Conservation (phyloP, 1,139 yeast genomes). For the Saccharomyces hybrid region DNA sequence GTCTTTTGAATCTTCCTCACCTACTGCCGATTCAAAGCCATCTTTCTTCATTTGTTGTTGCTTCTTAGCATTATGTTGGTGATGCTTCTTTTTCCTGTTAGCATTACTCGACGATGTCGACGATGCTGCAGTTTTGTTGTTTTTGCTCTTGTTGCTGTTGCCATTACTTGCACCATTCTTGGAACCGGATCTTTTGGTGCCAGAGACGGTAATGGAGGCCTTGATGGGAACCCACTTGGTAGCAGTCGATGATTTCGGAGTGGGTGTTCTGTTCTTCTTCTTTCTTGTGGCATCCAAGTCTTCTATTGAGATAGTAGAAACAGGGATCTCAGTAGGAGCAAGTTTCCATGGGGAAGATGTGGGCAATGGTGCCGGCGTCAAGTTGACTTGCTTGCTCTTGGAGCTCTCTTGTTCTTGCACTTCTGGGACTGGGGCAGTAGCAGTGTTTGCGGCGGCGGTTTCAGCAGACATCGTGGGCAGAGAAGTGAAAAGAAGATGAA, state of each 20-base stretch:
- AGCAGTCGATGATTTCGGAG: slow-evolving; percentile 51
- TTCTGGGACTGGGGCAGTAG: slow-evolving; percentile 14
- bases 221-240: slow-evolving; percentile 89
- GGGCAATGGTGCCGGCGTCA: slow-evolving; percentile 78
- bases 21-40: not conserved
- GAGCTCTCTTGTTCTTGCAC: slow-evolving; percentile 8
- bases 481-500: too few species aligned
- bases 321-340: slow-evolving; percentile 19
- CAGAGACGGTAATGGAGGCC: slow-evolving; percentile 48
- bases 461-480: slow-evolving; percentile 5
- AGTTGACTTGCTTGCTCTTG: slow-evolving; percentile 25
- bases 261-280: slow-evolving; percentile 27
- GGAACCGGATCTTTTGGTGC: not conserved
- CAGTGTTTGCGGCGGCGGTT: slow-evolving; percentile 11
- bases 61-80: slow-evolving; percentile 11
- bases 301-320: slow-evolving; percentile 31
- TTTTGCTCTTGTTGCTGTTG: slow-evolving; percentile 11
- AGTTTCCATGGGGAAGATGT: slow-evolving; percentile 63
- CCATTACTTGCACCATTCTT: slow-evolving; percentile 2
- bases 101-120: slow-evolving; percentile 3
- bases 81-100: slow-evolving; percentile 7
- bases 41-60: slow-evolving; percentile 4
- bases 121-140: slow-evolving; percentile 8
- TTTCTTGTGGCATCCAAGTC: slow-evolving; percentile 14
- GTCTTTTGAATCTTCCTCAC: slow-evolving; percentile 1